Conservation (phyloP, 1,139 yeast species). For the Citeromyces hawaiiensis region DNA sequence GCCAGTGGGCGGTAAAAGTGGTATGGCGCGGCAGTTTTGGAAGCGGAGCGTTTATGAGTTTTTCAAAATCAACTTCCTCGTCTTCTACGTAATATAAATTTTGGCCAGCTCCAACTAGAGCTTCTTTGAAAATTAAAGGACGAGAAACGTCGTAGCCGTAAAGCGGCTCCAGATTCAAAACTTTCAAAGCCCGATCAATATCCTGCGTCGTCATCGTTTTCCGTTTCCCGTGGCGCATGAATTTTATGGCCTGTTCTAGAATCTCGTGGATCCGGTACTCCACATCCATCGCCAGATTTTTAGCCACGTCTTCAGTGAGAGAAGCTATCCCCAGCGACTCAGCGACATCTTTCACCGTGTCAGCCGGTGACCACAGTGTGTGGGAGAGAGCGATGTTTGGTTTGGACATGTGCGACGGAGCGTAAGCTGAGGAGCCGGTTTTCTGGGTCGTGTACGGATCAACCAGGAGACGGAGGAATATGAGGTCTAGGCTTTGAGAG, state of each 20-base stretch:
- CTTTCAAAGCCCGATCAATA: slow-evolving; percentile 68
- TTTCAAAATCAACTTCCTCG: slow-evolving; percentile 89
- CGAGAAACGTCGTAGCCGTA: slow-evolving; percentile 57
- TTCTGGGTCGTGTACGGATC: neutral
- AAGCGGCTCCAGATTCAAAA: slow-evolving; percentile 79
- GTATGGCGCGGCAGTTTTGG: slow-evolving; percentile 93
- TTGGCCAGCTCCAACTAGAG: slow-evolving; percentile 86
- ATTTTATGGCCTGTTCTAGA: slow-evolving; percentile 86
- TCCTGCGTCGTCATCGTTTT: slow-evolving; percentile 73
- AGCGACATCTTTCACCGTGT: slow-evolving; percentile 93
- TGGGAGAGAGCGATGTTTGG: slow-evolving; percentile 35
- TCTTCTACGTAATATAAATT: slow-evolving; percentile 85
- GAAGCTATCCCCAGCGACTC: slow-evolving; percentile 73
- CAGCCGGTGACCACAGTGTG: slow-evolving; percentile 95
- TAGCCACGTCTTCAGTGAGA: slow-evolving; percentile 85
- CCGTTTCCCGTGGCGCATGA: slow-evolving; percentile 89
- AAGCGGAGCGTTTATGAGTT: slow-evolving; percentile 81
- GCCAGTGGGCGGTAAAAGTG: slow-evolving; percentile 95
- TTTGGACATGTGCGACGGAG: too few relatives aligned
- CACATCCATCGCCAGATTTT: slow-evolving; percentile 95
- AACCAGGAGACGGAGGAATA: too few relatives aligned
- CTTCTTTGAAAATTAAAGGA: slow-evolving; percentile 65
- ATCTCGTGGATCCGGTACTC: slow-evolving; percentile 95
- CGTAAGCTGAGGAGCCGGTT: too few relatives aligned
- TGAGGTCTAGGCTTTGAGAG: too few relatives aligned